phyloP scores from a whole-genome alignment of 2,329 filamentous ascomycete species.

The Xylariaceae sp. region DNA sequence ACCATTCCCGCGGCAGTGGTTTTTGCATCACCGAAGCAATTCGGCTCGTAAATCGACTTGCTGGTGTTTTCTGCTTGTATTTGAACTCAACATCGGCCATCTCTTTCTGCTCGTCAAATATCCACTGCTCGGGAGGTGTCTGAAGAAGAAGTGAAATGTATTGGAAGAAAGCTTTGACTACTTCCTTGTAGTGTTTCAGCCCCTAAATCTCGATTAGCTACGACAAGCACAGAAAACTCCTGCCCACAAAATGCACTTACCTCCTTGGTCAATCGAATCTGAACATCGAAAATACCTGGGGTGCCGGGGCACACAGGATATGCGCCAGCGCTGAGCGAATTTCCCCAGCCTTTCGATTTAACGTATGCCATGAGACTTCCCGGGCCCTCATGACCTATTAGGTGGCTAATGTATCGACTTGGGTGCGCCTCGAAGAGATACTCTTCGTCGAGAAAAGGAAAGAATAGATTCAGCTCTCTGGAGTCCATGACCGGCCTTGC shows the following conservation, averaged over 20 bases:
- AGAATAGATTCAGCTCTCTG: conserved; percentile 72
- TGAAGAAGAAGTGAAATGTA: conserved; percentile 86
- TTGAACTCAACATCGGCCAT: conserved; percentile 92
- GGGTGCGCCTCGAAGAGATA: conserved; percentile 74
- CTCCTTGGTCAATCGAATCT: conserved; percentile 77
- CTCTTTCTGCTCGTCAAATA: conserved; percentile 86
- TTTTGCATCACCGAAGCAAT: conserved; percentile 89
- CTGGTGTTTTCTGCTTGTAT: conserved; percentile 88
- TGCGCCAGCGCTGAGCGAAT: conserved; percentile 72
- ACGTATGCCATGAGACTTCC: conserved; percentile 88
- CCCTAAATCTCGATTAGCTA: conserved; percentile 38
- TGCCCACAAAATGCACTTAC: conserved; percentile 36
- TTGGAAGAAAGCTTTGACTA: conserved; percentile 81
- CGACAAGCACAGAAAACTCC: too few species aligned
- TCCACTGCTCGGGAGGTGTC: conserved; percentile 80
- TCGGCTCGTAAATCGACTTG: conserved; percentile 82
- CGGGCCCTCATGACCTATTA: conserved; percentile 89
- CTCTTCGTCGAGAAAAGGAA: conserved; percentile 84
- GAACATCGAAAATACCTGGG: conserved; percentile 74
- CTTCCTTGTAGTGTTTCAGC: conserved; percentile 74
- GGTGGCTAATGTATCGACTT: conserved; percentile 78
- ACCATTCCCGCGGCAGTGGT: conserved; percentile 77
- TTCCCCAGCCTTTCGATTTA: conserved; percentile 88
- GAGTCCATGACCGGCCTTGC: conserved; percentile 90
- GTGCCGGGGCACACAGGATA: conserved; percentile 72